Conservation (phyloP, 192 early-diverging fungal species). For the Chytriomyces confervae region DNA sequence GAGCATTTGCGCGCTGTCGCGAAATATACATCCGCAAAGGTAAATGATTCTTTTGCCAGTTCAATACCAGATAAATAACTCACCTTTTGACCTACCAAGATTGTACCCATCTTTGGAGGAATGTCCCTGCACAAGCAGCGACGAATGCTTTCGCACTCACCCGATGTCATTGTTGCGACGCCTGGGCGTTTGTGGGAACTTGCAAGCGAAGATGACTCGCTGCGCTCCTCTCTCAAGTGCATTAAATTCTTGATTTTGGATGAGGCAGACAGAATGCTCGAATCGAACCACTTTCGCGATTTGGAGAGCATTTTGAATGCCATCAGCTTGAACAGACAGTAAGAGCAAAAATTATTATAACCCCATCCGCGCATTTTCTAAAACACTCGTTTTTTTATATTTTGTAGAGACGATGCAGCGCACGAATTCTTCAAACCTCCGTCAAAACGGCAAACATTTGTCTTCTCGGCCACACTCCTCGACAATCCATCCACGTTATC, state of each 20-base stretch:
- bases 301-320: slow-evolving; percentile 72
- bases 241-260: slow-evolving; percentile 85
- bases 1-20: slow-evolving; percentile 71
- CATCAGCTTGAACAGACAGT: slow-evolving; percentile 29
- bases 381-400: neutral
- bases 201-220: slow-evolving; percentile 55
- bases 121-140: slow-evolving; percentile 93
- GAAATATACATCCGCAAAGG: slow-evolving; percentile 37
- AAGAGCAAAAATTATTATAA: too few relatives aligned
- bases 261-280: slow-evolving; percentile 94
- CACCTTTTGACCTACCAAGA: slow-evolving; percentile 42
- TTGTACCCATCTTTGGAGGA: slow-evolving; percentile 88
- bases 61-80: neutral
- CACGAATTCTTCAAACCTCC: slow-evolving; percentile 6
- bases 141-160: slow-evolving; percentile 67
- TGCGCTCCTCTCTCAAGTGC: slow-evolving; percentile 66
- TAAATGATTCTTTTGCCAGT: slow-evolving; percentile 10
- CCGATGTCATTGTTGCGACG: slow-evolving; percentile 93
- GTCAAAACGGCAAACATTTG: slow-evolving; percentile 77
- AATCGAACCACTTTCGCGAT: slow-evolving; percentile 89
- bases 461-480: slow-evolving; percentile 90
- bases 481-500: slow-evolving; percentile 16
- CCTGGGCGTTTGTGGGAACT: slow-evolving; percentile 85
- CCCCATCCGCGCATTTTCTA: too few relatives aligned
- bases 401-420: neutral